Evolutionary conservation across 345 rosid species (phyloP), one percentile per base, ranked within the genome.

Genomic region (Brassica rapa): DNA sequence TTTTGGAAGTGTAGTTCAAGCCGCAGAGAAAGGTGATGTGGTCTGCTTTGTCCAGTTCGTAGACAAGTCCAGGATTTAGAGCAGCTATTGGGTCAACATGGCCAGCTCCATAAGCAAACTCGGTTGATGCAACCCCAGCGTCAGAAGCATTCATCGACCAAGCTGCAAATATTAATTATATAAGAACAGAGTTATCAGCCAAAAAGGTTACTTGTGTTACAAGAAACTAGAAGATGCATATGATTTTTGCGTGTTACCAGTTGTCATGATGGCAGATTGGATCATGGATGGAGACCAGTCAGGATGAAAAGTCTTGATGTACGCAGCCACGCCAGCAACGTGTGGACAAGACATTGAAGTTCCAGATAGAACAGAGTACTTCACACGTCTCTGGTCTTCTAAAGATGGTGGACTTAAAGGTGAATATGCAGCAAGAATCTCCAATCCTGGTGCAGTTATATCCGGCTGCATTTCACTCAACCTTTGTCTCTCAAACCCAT

Each of bases 261-360:
- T 86, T 11, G 91, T 89, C 91, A 87, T 85, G 39, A 89, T 70
- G 8, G 95, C 87, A 25, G 94, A 88, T 76, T 87, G 78, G 72
- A 88, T 85, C 8, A 83, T 69, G 0, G 92, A 72, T 41, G 90
- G 86, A 62, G 91, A 89, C 90, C 91, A 90, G 43, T 80, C 59
- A 1, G 91, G 86, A 65, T 86, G 83, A 61, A 78, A 69, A 0
- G 81, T 11, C 62, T 85, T 83, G 27, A 86, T 4, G 63, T 85
- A 81, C 4, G 89, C 85, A 9, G 88, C 88, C 53, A 64, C 77
- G 7, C 84, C 88, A 1, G 90, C 66, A 12, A 66, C 82, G 60
- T 89, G 93, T 0, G 93, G 89, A 71, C 89, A 85, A 29, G 93
- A 0, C 88, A 89, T 87, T 4, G 89, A 87, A 19, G 91, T 87